phyloP scores from a whole-genome alignment of 2,329 filamentous ascomycete genomes.

The Pseudogymnoascus sp. region DNA sequence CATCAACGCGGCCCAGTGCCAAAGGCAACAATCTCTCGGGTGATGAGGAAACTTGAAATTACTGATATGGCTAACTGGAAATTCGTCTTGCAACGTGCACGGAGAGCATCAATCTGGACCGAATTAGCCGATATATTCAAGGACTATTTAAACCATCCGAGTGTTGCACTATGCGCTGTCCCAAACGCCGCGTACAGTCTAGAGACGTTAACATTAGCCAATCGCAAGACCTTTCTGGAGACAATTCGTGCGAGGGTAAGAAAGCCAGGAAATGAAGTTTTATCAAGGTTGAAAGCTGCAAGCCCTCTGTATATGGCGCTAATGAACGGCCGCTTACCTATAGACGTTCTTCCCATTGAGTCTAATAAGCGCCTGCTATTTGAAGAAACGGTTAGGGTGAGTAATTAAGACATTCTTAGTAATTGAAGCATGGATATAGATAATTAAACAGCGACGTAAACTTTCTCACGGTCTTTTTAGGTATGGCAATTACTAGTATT shows the following conservation, averaged over 20 bases:
- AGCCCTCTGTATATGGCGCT: slow-evolving; percentile 16
- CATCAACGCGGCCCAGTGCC: slow-evolving; percentile 15
- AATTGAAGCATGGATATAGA: background rate
- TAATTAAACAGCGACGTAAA: background rate
- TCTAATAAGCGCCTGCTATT: slow-evolving; percentile 18
- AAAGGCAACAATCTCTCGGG: slow-evolving; percentile 13
- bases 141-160: slow-evolving; percentile 14
- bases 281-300: slow-evolving; percentile 19
- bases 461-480: background rate
- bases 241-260: slow-evolving; percentile 16
- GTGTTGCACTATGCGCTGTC: slow-evolving; percentile 16
- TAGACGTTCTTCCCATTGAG: slow-evolving; percentile 18
- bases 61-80: slow-evolving; percentile 15
- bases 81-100: slow-evolving; percentile 15
- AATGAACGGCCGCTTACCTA: slow-evolving; percentile 16
- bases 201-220: slow-evolving; percentile 16
- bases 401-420: background rate
- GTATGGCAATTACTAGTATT: background rate
- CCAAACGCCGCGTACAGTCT: slow-evolving; percentile 17
- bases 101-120: slow-evolving; percentile 17
- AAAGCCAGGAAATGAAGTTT: slow-evolving; percentile 17
- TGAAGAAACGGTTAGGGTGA: slow-evolving; percentile 17
- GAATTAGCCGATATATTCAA: slow-evolving; percentile 18
- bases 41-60: slow-evolving; percentile 18
- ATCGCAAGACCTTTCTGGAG: slow-evolving; percentile 17